These are phyloP conservation scores for Suillus discolor DNA, from an alignment of 768 basidiomycete species.

Conservation along the genomic window DNA sequence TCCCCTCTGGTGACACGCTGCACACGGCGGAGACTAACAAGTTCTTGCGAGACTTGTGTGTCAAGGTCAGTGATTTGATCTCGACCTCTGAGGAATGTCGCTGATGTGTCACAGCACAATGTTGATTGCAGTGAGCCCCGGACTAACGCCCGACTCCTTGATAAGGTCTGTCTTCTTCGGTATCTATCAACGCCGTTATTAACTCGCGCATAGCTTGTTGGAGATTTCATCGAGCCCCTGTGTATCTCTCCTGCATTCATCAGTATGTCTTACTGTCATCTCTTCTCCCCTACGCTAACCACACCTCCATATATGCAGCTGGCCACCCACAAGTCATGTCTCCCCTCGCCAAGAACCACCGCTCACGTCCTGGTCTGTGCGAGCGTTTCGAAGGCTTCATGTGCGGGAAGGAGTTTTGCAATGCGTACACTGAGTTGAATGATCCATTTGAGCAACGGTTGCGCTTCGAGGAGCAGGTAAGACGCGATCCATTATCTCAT, in stretches of 20 bases:
- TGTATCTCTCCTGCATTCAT: slow-evolving; percentile 98
- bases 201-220: slow-evolving; percentile 69
- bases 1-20: slow-evolving; percentile 90
- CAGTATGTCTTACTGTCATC: slow-evolving; percentile 42
- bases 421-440: slow-evolving; percentile 99
- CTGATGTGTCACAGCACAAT: slow-evolving; percentile 62
- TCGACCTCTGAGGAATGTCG: background rate
- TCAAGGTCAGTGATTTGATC: slow-evolving; percentile 58
- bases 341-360: slow-evolving; percentile 97
- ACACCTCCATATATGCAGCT: slow-evolving; percentile 45
- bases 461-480: slow-evolving; percentile 92
- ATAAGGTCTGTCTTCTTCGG: slow-evolving; percentile 62
- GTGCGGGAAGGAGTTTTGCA: slow-evolving; percentile 98
- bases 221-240: slow-evolving; percentile 96
- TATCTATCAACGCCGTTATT: slow-evolving; percentile 5
- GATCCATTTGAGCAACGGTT: slow-evolving; percentile 96
- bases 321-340: slow-evolving; percentile 99
- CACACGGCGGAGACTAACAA: slow-evolving; percentile 87
- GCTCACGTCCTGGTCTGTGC: slow-evolving; percentile 94
- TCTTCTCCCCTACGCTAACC: slow-evolving; percentile 8
- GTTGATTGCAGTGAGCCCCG: slow-evolving; percentile 96
- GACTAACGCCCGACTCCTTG: slow-evolving; percentile 91
- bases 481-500: slow-evolving; percentile 9
- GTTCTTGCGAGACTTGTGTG: slow-evolving; percentile 82
- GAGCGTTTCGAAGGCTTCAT: slow-evolving; percentile 99